A percentile compares a stretch with the other conserved stretches of the same genome.
Evolutionary conservation across 106 monocot species (phyloP).

Genomic region (Apostasia ramifera): DNA sequence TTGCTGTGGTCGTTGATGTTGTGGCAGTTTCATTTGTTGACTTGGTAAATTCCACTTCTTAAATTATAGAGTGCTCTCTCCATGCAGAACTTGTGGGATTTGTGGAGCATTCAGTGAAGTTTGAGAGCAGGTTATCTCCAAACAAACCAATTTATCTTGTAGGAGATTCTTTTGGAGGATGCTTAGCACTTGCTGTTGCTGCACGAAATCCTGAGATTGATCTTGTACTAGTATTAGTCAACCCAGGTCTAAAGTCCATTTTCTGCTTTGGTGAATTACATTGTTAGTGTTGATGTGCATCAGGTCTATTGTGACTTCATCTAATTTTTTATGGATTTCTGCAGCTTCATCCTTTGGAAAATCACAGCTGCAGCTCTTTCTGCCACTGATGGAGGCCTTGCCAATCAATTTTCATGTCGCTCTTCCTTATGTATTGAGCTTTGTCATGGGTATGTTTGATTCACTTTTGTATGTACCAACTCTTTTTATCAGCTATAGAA

Average conservation of each 20-base stretch:
- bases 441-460: conserved; percentile 44
- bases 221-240: conserved; percentile 67
- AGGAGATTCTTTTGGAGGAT: conserved; percentile 94
- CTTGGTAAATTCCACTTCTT: no score
- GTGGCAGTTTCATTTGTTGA: no score
- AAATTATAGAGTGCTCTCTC: neutral
- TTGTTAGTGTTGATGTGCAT: conserved; percentile 6
- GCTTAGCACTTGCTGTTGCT: conserved; percentile 79
- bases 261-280: neutral
- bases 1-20: no score
- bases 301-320: neutral
- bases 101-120: conserved; percentile 55
- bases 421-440: conserved; percentile 75
- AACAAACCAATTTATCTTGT: conserved; percentile 77
- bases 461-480: no score
- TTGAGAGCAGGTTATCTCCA: conserved; percentile 45
- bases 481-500: no score
- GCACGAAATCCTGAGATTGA: conserved; percentile 80
- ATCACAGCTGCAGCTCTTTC: conserved; percentile 51
- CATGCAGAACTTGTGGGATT: conserved; percentile 50
- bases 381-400: conserved; percentile 54
- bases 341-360: conserved; percentile 72
- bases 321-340: conserved; percentile 7
- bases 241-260: conserved; percentile 54
- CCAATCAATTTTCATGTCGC: conserved; percentile 51